Evolutionary conservation across 2,329 filamentous ascomycete genomes (phyloP), one percentile per base, ranked within the genome.

Genomic region (Phialophora expanda): DNA sequence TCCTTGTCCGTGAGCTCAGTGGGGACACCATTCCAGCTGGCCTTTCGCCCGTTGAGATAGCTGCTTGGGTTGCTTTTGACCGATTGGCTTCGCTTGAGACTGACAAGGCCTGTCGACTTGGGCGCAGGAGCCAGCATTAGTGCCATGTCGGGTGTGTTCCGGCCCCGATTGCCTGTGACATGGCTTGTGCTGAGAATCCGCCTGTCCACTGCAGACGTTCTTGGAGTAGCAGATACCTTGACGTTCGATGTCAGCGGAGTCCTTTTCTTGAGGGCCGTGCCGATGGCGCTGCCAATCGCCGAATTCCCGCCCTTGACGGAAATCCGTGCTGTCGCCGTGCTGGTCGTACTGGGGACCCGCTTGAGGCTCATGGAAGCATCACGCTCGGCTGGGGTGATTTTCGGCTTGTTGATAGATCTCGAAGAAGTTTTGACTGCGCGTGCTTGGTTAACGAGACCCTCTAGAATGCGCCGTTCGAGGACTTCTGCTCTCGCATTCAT

Each of bases 381-480:
- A 46, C 72, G 60, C 32, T 72, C 70, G 20, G 66, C 66, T 2
- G 69, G 62, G 11, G 56, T 59, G 28, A 69, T 62, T 61, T 66
- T 70, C 41, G 66, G 59, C 63, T 62, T 72, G 63, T 73, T 73
- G 9, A 74, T 75, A 73, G 74, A 70, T 75, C 76, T 74, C 76
- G 80, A 38, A 74, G 76, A 74, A 6, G 58, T 61, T 51, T 95
- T 90, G 65, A 98, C 86, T 6, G 75, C 77, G 55, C 94, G 90
- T 22, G 94, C 97, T 76, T 98, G 94, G 73, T 98, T 93, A 80
- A 99, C 96, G 69, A 98, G 92, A 28, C 94, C 93, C 71, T 98
- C 94, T 34, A 99, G 82, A 71, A 99, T 97, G 28, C 95, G 89
- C 60, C 93, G 90, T 80, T 99, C 95, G 26, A 99, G 84, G 3